phyloP scores from a whole-genome alignment of 1,284 basidiomycete genomes.

The Pyrrhoderma noxium region DNA sequence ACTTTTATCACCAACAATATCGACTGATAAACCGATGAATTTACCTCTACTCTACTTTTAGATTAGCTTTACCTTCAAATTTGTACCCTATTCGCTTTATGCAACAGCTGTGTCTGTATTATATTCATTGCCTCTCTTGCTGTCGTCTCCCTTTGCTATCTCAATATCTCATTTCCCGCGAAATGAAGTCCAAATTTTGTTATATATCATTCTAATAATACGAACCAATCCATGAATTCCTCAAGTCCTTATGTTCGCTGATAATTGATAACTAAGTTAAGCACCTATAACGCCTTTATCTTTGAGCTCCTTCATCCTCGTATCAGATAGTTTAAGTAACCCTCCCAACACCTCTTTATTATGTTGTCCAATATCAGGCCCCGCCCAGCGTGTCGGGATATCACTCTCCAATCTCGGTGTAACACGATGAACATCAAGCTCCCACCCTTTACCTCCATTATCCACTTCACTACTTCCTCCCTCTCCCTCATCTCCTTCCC shows the following conservation, averaged over 20 bases:
- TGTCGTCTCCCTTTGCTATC: constrained; percentile 2
- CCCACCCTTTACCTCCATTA: constrained; percentile 41
- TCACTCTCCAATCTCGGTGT: constrained; percentile 54
- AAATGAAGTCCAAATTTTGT: no score
- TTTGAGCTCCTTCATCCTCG: constrained; percentile 39
- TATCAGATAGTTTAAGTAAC: constrained; percentile 40
- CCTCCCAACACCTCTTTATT: constrained; percentile 49
- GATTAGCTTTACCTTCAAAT: no score
- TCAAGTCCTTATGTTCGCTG: no score
- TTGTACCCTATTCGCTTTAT: no score
- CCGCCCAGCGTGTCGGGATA: constrained; percentile 54
- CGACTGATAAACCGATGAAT: no score
- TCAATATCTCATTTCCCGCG: constrained; percentile 11
- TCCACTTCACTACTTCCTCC: constrained; percentile 19
- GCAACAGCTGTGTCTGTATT: no score
- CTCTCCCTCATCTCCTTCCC: constrained; percentile 22
- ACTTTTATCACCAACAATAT: no score
- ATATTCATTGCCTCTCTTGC: no score
- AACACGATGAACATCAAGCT: constrained; percentile 56
- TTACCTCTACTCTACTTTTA: no score
- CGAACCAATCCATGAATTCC: no score
- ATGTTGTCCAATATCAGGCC: constrained; percentile 57
- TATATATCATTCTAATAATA: no score
- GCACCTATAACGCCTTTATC: constrained; percentile 43
- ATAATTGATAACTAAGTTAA: no score